These are phyloP conservation scores for Penicillium manginii DNA, from an alignment of 495 filamentous ascomycete species.

Conservation along the genomic window DNA sequence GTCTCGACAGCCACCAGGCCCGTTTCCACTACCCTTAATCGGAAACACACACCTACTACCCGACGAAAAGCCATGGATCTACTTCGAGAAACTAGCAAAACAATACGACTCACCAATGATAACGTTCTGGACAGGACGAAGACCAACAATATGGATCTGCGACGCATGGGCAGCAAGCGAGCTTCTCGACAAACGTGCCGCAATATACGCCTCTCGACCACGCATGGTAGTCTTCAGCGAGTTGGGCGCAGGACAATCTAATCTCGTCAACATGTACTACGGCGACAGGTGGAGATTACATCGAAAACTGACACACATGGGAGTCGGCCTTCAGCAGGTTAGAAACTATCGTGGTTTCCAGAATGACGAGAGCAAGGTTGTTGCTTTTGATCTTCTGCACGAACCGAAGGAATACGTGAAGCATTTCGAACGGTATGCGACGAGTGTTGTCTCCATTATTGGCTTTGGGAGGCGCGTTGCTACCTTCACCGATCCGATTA, in stretches of 20 bases:
- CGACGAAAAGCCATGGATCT: conserved; percentile 65
- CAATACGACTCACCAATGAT: conserved; percentile 39
- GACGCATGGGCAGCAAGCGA: conserved; percentile 67
- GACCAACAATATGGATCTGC: conserved; percentile 68
- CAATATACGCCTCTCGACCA: conserved; percentile 31
- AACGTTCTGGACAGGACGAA: conserved; percentile 67
- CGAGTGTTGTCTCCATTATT: conserved; percentile 49
- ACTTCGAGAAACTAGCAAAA: conserved; percentile 63
- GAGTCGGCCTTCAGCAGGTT: conserved; percentile 62
- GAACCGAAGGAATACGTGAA: conserved; percentile 42
- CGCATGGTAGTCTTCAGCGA: conserved; percentile 35
- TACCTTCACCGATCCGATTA: conserved; percentile 43
- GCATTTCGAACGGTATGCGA: conserved; percentile 48
- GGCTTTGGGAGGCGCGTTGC: conserved; percentile 43
- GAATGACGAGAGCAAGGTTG: conserved; percentile 55
- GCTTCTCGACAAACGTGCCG: conserved; percentile 34
- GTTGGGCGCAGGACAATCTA: conserved; percentile 60
- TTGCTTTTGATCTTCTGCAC: conserved; percentile 39
- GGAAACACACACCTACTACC: conserved; percentile 64
- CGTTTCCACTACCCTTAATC: conserved; percentile 36
- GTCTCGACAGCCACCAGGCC: conserved; percentile 57
- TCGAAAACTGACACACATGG: conserved; percentile 64
- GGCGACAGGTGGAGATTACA: conserved; percentile 64
- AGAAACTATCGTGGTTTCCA: conserved; percentile 62
- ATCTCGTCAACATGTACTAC: conserved; percentile 62